Percentiles rank a stretch among this genome's conserved stretches.
These are phyloP conservation scores for Bruguiera sexangula DNA, from an alignment of 345 rosid genomes.

Conservation along the genomic window DNA sequence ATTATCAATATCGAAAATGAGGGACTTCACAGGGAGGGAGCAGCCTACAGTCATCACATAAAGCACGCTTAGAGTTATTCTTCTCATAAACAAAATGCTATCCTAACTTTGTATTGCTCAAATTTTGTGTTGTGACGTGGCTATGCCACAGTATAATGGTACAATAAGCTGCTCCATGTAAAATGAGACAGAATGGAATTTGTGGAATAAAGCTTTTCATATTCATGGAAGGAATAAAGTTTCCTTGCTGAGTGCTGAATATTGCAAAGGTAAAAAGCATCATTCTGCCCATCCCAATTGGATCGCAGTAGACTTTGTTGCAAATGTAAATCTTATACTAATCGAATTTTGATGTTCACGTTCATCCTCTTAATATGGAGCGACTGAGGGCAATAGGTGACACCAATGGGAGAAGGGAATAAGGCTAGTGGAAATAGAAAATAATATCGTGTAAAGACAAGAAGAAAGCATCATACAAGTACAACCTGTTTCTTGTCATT, in stretches of 20 bases:
- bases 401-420: too few species aligned
- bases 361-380: too few species aligned
- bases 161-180: constrained; percentile 26
- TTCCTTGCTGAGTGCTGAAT: not conserved
- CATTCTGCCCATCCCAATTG: too few species aligned
- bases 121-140: constrained; percentile 30
- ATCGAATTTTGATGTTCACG: too few species aligned
- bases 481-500: too few species aligned
- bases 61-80: constrained; percentile 6
- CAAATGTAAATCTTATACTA: too few species aligned
- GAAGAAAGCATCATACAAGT: too few species aligned
- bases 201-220: too few species aligned
- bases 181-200: constrained; percentile 11
- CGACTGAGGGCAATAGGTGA: too few species aligned
- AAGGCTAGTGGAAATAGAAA: too few species aligned
- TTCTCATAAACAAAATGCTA: constrained; percentile 14
- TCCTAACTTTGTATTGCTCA: not conserved
- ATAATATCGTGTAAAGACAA: too few species aligned
- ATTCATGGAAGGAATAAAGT: constrained; percentile 12
- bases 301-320: too few species aligned
- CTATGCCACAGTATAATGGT: constrained; percentile 13
- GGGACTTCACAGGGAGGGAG: constrained; percentile 89
- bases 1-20: constrained; percentile 74
- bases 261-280: not conserved
- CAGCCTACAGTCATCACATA: constrained; percentile 95